phyloP scores from a whole-genome alignment of 2,329 filamentous ascomycete species.

The Penicillium brasilianum region DNA sequence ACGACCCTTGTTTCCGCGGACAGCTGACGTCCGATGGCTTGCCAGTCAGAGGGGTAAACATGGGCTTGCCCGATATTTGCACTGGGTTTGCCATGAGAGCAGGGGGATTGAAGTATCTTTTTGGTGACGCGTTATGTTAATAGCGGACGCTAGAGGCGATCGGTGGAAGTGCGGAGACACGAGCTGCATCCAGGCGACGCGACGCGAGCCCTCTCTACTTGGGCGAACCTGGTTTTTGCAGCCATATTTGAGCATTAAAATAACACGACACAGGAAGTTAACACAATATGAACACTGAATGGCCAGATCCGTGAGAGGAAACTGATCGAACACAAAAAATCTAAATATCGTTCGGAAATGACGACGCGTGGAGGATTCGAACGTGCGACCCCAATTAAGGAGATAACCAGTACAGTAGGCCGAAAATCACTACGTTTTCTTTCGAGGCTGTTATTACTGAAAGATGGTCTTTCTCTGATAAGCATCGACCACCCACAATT shows the following conservation, averaged over 20 bases:
- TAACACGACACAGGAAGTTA: not conserved
- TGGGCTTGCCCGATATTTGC: not conserved
- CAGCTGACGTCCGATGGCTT: not conserved
- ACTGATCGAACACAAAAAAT: not conserved
- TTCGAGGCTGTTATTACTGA: too few species aligned
- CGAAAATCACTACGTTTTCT: too few species aligned
- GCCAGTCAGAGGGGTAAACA: not conserved
- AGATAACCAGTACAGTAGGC: too few species aligned
- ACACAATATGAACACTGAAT: not conserved
- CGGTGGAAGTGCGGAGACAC: not conserved
- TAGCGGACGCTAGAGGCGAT: not conserved
- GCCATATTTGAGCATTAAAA: not conserved
- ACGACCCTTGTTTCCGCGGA: slow-evolving; percentile 3
- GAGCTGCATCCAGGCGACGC: too few species aligned
- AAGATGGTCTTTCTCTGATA: too few species aligned
- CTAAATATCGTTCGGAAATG: not conserved
- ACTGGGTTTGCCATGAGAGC: not conserved
- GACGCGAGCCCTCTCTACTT: not conserved
- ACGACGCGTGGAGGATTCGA: not conserved
- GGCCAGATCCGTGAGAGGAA: not conserved
- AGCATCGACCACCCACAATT: too few species aligned
- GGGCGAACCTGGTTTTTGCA: not conserved
- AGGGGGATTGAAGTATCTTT: not conserved
- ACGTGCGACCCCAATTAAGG: not conserved
- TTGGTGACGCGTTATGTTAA: too few species aligned